Evolutionary conservation across 1,139 yeast species (phyloP), one percentile per base, ranked within the genome.

Genomic region (Dujonia santamariae): DNA sequence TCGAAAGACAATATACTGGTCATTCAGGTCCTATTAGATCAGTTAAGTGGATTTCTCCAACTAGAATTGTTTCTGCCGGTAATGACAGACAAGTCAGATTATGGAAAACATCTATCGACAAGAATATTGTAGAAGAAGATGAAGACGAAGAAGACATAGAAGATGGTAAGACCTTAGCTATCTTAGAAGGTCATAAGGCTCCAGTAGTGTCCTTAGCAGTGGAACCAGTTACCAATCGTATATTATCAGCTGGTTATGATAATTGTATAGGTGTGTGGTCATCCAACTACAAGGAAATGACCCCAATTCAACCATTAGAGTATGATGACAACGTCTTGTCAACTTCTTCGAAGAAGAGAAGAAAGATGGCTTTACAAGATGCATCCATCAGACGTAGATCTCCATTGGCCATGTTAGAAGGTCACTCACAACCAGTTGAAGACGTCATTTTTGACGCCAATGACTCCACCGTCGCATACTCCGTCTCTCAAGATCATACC

Each of bases 401-500:
- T 3, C 92, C 96, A 21, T 67, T 90, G 46, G 68, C 87, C 2
- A 64, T 88, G 24, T 66, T 90, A 43, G 85, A 82, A 49, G 84
- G 94, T 15, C 97, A 92, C 55, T 57, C 75, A 15, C 87, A 81
- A 28, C 95, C 97, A 4, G 97, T 88, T 14, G 95, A 88, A 51
- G 95, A 76, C 25, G 85, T 86, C 13, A 69, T 77, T 13, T 87
- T 88, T 55, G 96, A 86, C 50, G 56, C 67, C 6, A 61, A 64
- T 20, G 97, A 92, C 55, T 45, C 72, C 27, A 74, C 94, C 0
- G 96, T 90, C 5, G 96, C 82, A 12, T 92, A 92, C 61, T 87
- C 97, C 0, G 96, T 85, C 1, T 85, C 97, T 3, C 97, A 88
- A 58, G 97, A 92, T 62, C 98, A 92, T 56, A 79, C 95, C 1